phyloP scores from a whole-genome alignment of 495 filamentous ascomycete genomes.

The Filosporella fistucella region DNA sequence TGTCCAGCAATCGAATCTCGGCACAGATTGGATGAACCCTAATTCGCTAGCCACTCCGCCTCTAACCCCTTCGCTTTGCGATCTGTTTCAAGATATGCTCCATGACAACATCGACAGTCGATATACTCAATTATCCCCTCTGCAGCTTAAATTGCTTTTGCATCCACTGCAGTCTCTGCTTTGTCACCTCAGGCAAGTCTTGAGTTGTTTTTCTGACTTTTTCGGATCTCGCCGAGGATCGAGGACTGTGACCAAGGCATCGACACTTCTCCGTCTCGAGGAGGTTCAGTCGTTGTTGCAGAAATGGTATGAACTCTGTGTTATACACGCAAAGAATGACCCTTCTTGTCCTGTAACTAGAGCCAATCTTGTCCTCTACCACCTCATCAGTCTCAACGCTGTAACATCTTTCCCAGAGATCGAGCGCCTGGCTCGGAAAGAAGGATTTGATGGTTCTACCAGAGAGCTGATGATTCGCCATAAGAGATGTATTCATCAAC shows the following conservation, averaged over 20 bases:
- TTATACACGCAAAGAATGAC: conserved; percentile 28
- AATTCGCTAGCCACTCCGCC: conserved; percentile 34
- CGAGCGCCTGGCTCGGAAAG: conserved; percentile 50
- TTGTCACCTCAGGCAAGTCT: conserved; percentile 42
- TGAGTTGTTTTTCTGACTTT: conserved; percentile 39
- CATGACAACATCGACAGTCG: conserved; percentile 34
- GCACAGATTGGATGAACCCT: conserved; percentile 11
- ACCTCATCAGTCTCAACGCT: conserved; percentile 57
- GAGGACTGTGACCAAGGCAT: conserved; percentile 40
- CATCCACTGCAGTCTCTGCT: conserved; percentile 48
- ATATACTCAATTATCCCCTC: conserved; percentile 33
- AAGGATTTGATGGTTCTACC: conserved; percentile 41
- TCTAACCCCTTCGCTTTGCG: conserved; percentile 44
- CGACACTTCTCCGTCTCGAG: conserved; percentile 43
- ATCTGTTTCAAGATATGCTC: conserved; percentile 53
- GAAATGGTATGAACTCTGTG: conserved; percentile 53
- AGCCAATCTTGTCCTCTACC: conserved; percentile 58
- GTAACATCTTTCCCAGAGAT: conserved; percentile 54
- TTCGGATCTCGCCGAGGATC: conserved; percentile 27
- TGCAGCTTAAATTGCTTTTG: conserved; percentile 45
- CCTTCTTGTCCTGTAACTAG: conserved; percentile 34
- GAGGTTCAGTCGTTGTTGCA: conserved; percentile 52
- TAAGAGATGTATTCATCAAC: conserved; percentile 48
- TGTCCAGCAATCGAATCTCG: conserved; percentile 44
- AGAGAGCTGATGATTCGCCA: conserved; percentile 40